These are phyloP conservation scores for Catenaria anguillulae DNA, from an alignment of 371 early-diverging fungal genomes.

Conservation along the genomic window DNA sequence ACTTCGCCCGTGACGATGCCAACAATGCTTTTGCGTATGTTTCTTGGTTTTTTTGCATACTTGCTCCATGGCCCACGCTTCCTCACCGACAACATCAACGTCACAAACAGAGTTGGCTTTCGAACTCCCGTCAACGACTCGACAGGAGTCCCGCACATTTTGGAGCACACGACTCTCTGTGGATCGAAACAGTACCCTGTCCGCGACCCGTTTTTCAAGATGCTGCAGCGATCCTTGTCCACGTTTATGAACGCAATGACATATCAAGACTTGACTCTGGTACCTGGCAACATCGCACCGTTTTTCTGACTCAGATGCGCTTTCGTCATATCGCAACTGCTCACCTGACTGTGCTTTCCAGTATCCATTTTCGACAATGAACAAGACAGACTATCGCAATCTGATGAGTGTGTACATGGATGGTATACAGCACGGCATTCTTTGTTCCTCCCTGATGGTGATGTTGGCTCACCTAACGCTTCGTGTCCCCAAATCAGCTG, in stretches of 20 bases:
- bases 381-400: slow-evolving; percentile 69
- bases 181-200: slow-evolving; percentile 78
- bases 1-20: slow-evolving; percentile 65
- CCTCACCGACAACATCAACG: not conserved
- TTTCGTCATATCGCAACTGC: too few species aligned
- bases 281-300: too few species aligned
- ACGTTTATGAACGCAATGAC: slow-evolving; percentile 97
- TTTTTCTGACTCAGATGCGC: too few species aligned
- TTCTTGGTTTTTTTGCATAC: not conserved
- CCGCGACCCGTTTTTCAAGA: slow-evolving; percentile 93
- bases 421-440: too few species aligned
- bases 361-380: slow-evolving; percentile 89
- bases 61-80: too few species aligned
- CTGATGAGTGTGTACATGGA: slow-evolving; percentile 86
- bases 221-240: slow-evolving; percentile 87
- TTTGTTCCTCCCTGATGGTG: too few species aligned
- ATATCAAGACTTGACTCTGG: slow-evolving; percentile 22
- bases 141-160: slow-evolving; percentile 84
- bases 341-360: too few species aligned
- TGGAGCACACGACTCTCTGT: slow-evolving; percentile 90
- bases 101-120: slow-evolving; percentile 55
- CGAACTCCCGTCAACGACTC: slow-evolving; percentile 65
- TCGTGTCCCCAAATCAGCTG: too few species aligned
- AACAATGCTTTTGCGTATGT: slow-evolving; percentile 70
- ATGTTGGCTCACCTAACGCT: too few species aligned